phyloP scores from a whole-genome alignment of 139 green algal genomes.

The Picochlorum costavermella region DNA sequence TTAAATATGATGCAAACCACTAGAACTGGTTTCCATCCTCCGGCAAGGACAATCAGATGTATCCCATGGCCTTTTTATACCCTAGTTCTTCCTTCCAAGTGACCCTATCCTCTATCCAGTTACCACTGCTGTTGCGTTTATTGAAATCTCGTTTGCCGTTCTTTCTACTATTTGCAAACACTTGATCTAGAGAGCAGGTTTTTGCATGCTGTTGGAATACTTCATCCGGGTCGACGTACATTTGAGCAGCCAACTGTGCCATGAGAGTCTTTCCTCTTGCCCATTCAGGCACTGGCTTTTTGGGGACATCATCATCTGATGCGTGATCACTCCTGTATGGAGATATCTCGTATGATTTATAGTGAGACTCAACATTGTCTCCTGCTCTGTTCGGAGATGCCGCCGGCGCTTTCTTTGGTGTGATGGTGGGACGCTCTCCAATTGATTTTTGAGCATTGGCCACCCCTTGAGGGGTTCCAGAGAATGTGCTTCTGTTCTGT shows the following conservation, averaged over 20 bases:
- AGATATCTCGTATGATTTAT: conserved; percentile 62
- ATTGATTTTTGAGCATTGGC: too few relatives aligned
- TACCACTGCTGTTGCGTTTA: conserved; percentile 55
- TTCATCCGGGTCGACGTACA: conserved; percentile 52
- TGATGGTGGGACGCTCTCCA: too few relatives aligned
- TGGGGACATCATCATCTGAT: conserved; percentile 42
- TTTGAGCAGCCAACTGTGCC: conserved; percentile 31
- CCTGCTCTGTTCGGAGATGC: conserved; percentile 3
- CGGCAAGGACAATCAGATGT: conserved; percentile 13
- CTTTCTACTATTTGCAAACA: conserved; percentile 40
- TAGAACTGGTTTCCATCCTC: background rate
- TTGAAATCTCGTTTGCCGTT: conserved; percentile 36
- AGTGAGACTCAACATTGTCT: background rate
- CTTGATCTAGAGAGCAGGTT: conserved; percentile 58
- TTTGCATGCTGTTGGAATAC: conserved; percentile 58
- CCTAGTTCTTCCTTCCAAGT: conserved; percentile 49
- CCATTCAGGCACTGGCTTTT: conserved; percentile 69
- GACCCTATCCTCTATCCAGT: conserved; percentile 59
- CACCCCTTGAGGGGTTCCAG: too few relatives aligned
- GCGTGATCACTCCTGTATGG: conserved; percentile 57
- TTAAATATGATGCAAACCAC: too few relatives aligned
- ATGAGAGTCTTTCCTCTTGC: conserved; percentile 33
- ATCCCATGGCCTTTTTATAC: conserved; percentile 58
- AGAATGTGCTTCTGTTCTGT: background rate
- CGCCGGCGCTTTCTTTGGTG: background rate